phyloP scores from a whole-genome alignment of 768 basidiomycete genomes.

The Cyclocybe aegerita region DNA sequence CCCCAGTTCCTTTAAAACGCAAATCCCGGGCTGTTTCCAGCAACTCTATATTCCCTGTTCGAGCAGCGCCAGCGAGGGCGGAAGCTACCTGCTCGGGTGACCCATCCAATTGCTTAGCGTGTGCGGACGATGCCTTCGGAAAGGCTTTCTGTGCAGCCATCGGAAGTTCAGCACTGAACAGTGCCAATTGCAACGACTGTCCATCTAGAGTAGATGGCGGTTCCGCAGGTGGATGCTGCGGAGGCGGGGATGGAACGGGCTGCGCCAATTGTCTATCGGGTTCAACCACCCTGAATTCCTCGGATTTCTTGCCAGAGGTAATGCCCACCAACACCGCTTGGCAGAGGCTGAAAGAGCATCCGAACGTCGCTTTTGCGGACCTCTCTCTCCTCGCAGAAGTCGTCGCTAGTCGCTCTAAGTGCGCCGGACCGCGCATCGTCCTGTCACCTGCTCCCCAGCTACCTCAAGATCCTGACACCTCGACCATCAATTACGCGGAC shows the following conservation, averaged over 20 bases:
- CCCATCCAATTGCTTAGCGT: constrained; percentile 82
- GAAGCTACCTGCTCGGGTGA: constrained; percentile 74
- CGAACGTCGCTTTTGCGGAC: constrained; percentile 85
- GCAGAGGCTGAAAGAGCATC: constrained; percentile 83
- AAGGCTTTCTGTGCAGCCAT: constrained; percentile 86
- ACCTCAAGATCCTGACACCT: not conserved
- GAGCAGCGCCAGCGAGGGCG: constrained; percentile 15
- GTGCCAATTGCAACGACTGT: constrained; percentile 54
- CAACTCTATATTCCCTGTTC: constrained; percentile 56
- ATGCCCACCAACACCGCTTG: constrained; percentile 84
- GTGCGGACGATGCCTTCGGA: constrained; percentile 83
- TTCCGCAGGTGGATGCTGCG: constrained; percentile 15
- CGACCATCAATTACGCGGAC: not conserved
- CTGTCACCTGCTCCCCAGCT: constrained; percentile 38
- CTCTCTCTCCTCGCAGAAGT: constrained; percentile 84
- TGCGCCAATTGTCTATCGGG: constrained; percentile 25
- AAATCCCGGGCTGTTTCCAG: constrained; percentile 35
- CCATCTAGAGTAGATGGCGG: constrained; percentile 32
- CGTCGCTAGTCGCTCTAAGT: constrained; percentile 79
- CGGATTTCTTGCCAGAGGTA: constrained; percentile 38
- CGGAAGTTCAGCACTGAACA: constrained; percentile 54
- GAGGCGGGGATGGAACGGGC: constrained; percentile 15
- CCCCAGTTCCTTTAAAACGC: constrained; percentile 78
- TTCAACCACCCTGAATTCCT: constrained; percentile 7
- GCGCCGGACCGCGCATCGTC: constrained; percentile 67